These are phyloP conservation scores for Ceratocystis cacaofunesta DNA, from an alignment of 2,329 filamentous ascomycete species.

Conservation along the genomic window DNA sequence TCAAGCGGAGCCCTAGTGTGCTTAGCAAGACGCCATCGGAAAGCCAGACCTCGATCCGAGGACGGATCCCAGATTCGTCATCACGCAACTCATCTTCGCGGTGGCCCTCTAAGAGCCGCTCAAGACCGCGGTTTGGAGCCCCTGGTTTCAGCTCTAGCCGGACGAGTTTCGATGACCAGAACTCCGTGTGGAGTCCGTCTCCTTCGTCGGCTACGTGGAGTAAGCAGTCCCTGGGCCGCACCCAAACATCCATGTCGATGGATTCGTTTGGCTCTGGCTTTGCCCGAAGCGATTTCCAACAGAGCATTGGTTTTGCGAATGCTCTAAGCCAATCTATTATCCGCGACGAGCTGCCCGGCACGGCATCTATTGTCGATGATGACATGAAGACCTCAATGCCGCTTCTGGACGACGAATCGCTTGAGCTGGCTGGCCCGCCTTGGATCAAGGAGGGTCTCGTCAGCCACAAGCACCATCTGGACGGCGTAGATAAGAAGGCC, in stretches of 20 bases:
- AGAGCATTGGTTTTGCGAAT: slow-evolving; percentile 94
- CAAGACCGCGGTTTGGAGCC: slow-evolving; percentile 56
- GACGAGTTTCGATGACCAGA: slow-evolving; percentile 84
- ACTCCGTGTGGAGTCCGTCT: slow-evolving; percentile 77
- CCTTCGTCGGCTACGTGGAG: slow-evolving; percentile 88
- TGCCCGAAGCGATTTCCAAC: slow-evolving; percentile 70
- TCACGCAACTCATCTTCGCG: slow-evolving; percentile 42
- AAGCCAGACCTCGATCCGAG: slow-evolving; percentile 51
- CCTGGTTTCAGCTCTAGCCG: slow-evolving; percentile 80
- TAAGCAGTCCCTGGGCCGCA: slow-evolving; percentile 81
- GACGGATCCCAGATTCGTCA: slow-evolving; percentile 48
- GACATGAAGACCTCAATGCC: slow-evolving; percentile 43
- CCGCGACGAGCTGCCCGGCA: slow-evolving; percentile 51
- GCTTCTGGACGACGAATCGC: slow-evolving; percentile 77
- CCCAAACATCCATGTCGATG: slow-evolving; percentile 79
- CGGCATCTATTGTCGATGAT: slow-evolving; percentile 43
- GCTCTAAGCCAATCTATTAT: slow-evolving; percentile 94
- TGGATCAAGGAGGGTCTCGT: slow-evolving; percentile 97
- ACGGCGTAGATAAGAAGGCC: slow-evolving; percentile 76
- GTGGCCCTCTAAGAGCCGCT: slow-evolving; percentile 77
- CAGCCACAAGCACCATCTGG: slow-evolving; percentile 91
- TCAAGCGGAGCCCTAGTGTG: slow-evolving; percentile 78
- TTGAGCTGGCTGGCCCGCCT: slow-evolving; percentile 84
- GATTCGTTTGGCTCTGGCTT: slow-evolving; percentile 73
- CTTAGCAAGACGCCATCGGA: slow-evolving; percentile 90